Conservation (phyloP, 257 asterid genomes). For the Solanum sitiens region DNA sequence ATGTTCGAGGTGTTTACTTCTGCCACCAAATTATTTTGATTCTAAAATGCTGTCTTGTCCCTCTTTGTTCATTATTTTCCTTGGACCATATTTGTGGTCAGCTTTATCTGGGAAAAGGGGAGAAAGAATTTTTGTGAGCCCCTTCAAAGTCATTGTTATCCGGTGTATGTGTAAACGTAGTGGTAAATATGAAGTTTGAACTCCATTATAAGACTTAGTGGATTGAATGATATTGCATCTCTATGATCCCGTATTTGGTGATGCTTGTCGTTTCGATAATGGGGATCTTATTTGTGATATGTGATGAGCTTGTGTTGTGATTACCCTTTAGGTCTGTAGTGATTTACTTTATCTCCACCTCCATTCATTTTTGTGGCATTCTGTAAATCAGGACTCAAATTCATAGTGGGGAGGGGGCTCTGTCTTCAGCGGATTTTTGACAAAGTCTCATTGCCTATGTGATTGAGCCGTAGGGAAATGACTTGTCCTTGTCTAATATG, state of each 20-base stretch:
- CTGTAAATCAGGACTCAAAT: not conserved
- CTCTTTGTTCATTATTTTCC: not conserved
- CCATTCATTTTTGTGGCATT: not conserved
- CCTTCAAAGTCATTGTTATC: not conserved
- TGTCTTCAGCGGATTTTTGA: not conserved
- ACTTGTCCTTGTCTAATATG: not conserved
- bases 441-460: not conserved
- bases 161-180: not conserved
- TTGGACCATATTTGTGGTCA: not conserved
- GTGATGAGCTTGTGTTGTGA: not conserved
- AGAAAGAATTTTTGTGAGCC: not conserved
- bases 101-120: not conserved
- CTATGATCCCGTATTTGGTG: not conserved
- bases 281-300: not conserved
- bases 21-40: not conserved
- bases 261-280: not conserved
- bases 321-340: not conserved
- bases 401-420: not conserved
- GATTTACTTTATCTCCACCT: not conserved
- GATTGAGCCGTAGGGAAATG: not conserved
- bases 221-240: not conserved
- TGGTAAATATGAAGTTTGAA: not conserved
- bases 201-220: not conserved
- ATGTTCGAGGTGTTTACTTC: conserved; percentile 55
- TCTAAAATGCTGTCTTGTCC: not conserved